Percentiles rank a stretch among this genome's conserved stretches.
Conservation (phyloP, 2,329 filamentous ascomycete species). For the Akanthomyces muscarius region DNA sequence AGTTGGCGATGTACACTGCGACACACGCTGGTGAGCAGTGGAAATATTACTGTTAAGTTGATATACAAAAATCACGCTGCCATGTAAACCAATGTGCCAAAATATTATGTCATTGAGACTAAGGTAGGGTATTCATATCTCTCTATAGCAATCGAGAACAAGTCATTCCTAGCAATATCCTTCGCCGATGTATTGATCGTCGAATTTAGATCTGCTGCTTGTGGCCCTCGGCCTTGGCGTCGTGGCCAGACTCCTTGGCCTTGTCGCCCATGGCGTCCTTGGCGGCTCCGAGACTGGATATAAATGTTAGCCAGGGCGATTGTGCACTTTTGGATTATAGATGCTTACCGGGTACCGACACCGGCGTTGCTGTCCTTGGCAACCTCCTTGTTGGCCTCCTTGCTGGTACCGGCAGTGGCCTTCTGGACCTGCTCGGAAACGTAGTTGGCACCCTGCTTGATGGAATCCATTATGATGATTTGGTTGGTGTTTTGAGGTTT, state of each 20-base stretch:
- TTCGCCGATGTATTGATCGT: background rate
- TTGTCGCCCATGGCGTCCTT: conserved; percentile 48
- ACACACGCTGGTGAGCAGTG: no score
- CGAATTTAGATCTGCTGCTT: conserved; percentile 37
- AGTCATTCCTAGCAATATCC: conserved; percentile 1
- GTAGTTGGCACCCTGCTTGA: conserved; percentile 63
- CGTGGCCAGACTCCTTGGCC: conserved; percentile 38
- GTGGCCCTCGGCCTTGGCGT: conserved; percentile 38
- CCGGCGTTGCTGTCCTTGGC: conserved; percentile 57
- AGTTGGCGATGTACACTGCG: no score
- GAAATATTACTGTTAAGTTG: no score
- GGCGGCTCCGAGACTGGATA: conserved; percentile 41
- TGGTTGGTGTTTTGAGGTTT: conserved; percentile 16
- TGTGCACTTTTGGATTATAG: background rate
- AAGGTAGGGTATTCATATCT: conserved; percentile 11
- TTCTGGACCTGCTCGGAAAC: conserved; percentile 60
- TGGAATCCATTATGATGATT: conserved; percentile 43
- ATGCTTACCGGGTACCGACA: conserved; percentile 49
- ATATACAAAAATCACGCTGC: background rate
- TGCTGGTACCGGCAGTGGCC: conserved; percentile 51
- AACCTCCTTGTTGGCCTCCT: conserved; percentile 67
- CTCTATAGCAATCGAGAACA: conserved; percentile 1
- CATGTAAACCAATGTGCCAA: background rate
- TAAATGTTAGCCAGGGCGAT: conserved; percentile 3
- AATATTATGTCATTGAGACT: conserved; percentile 4